These are phyloP conservation scores for Coemansia sp. DNA, from an alignment of 192 early-diverging fungal species.

Conservation along the genomic window DNA sequence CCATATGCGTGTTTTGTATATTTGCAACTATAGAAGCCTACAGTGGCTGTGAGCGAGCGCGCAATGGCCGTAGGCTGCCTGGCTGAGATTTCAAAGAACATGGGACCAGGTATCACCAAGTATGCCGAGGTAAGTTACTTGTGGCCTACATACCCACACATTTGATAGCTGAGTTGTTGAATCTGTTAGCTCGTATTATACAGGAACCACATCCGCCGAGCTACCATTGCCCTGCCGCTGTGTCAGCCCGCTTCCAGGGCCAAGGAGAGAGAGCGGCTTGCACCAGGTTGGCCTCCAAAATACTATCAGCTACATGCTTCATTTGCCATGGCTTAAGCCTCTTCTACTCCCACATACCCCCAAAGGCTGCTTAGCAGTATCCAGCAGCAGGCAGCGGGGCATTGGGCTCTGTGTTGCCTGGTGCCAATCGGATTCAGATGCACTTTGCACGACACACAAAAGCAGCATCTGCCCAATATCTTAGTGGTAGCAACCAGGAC, in stretches of 20 bases:
- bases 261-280: not conserved
- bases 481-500: not conserved
- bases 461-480: not conserved
- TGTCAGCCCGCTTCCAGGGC: not conserved
- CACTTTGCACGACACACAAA: not conserved
- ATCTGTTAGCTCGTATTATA: not conserved
- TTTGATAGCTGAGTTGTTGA: not conserved
- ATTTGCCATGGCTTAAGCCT: not conserved
- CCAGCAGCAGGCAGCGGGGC: not conserved
- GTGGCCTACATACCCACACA: too few species aligned
- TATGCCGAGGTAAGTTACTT: constrained; percentile 50
- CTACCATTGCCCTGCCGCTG: not conserved
- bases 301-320: not conserved
- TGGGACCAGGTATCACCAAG: constrained; percentile 49
- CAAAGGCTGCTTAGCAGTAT: not conserved
- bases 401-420: not conserved
- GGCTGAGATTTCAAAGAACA: constrained; percentile 72
- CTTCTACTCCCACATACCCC: not conserved
- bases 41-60: constrained; percentile 70
- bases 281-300: not conserved
- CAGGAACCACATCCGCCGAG: not conserved
- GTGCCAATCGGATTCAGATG: constrained; percentile 11
- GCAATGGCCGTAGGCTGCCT: constrained; percentile 89
- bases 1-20: not conserved
- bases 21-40: constrained; percentile 55